These are phyloP conservation scores for Dendrocalamus latiflorus DNA, from an alignment of 202 grass and related monocot species.

Conservation along the genomic window DNA sequence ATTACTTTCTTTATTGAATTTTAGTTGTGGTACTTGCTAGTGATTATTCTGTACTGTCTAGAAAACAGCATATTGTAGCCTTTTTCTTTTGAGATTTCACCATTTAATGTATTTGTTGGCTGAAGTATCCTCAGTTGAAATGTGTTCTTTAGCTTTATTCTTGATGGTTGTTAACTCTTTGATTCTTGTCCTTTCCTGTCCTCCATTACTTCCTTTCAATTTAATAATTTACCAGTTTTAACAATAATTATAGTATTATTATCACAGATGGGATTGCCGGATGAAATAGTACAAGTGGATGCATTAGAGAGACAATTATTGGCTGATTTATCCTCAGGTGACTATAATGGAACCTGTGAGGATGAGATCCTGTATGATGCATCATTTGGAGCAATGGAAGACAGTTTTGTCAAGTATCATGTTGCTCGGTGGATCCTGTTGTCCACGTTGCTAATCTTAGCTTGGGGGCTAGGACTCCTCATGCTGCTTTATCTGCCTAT, in stretches of 20 bases:
- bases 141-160: not conserved
- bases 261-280: slow-evolving; percentile 41
- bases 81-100: not conserved
- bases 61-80: not conserved
- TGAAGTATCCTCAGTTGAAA: not conserved
- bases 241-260: not conserved
- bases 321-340: slow-evolving; percentile 17
- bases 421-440: slow-evolving; percentile 52
- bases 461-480: slow-evolving; percentile 64
- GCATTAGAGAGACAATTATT: slow-evolving; percentile 50
- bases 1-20: too few relatives aligned
- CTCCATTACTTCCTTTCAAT: not conserved
- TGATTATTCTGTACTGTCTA: not conserved
- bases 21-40: not conserved
- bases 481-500: slow-evolving; percentile 68
- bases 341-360: slow-evolving; percentile 9
- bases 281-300: slow-evolving; percentile 43
- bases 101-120: not conserved
- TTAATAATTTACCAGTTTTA: not conserved
- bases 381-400: slow-evolving; percentile 56
- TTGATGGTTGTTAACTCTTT: not conserved
- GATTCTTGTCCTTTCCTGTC: not conserved
- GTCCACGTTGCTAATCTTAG: slow-evolving; percentile 48
- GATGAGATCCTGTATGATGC: slow-evolving; percentile 49
- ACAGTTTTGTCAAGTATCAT: slow-evolving; percentile 54